Percentiles rank a stretch among this genome's conserved stretches.
phyloP scores from a whole-genome alignment of 208 protist species.

The Vickermania spadyakhi region DNA sequence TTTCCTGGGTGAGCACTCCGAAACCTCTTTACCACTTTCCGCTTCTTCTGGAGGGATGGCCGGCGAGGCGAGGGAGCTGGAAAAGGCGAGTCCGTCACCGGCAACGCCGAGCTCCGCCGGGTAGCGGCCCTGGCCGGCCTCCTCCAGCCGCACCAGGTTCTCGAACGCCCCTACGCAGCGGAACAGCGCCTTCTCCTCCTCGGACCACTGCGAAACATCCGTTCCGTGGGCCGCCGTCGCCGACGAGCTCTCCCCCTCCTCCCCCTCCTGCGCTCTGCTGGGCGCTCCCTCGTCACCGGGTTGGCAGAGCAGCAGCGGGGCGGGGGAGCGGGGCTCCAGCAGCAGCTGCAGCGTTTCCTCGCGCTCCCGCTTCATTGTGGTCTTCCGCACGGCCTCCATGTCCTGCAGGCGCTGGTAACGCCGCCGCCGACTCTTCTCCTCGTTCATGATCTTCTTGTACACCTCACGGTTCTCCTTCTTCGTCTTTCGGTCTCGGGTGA shows the following conservation, averaged over 20 bases:
- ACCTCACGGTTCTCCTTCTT: constrained; percentile 66
- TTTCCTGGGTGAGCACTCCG: background rate
- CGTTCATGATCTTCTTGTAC: constrained; percentile 76
- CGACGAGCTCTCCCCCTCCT: background rate
- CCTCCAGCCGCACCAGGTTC: constrained; percentile 64
- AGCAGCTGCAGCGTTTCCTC: constrained; percentile 65
- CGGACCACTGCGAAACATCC: background rate
- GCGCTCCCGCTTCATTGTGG: constrained; percentile 82
- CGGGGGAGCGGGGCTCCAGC: constrained; percentile 15
- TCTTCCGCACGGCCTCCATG: constrained; percentile 50
- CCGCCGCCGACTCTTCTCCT: constrained; percentile 64
- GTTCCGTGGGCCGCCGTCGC: background rate
- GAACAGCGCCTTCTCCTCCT: constrained; percentile 23
- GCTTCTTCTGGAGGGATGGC: background rate
- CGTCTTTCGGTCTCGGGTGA: constrained; percentile 74
- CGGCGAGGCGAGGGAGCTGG: background rate
- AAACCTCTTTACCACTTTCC: background rate
- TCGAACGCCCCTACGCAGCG: constrained; percentile 74
- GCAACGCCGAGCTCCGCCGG: background rate
- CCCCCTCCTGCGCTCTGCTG: background rate
- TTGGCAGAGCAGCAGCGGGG: constrained; percentile 12
- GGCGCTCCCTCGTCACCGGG: background rate
- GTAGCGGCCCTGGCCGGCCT: constrained; percentile 10
- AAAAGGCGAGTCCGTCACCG: background rate
- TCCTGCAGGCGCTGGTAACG: constrained; percentile 64